Evolutionary conservation across 805 yeast species (phyloP).

Genomic region (Clavispora fructus): DNA sequence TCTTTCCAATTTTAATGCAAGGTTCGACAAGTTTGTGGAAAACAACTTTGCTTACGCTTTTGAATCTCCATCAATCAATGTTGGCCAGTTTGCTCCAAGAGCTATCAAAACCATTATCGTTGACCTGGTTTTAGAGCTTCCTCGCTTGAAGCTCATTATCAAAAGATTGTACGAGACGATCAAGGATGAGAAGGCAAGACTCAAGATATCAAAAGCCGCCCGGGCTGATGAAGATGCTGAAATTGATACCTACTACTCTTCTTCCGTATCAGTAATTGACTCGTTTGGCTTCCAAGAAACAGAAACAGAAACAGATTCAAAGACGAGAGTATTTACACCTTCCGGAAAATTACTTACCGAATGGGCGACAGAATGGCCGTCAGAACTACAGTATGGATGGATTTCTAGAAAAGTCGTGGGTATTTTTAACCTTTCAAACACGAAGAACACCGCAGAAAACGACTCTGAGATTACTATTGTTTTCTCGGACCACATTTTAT

Average conservation of each 20-base stretch:
- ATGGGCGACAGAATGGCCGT: slow-evolving; percentile 82
- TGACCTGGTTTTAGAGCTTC: slow-evolving; percentile 61
- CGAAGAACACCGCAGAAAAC: slow-evolving; percentile 11
- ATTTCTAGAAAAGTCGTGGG: slow-evolving; percentile 78
- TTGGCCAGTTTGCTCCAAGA: slow-evolving; percentile 21
- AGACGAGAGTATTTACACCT: slow-evolving; percentile 69
- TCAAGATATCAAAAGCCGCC: background rate
- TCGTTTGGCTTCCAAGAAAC: slow-evolving; percentile 68
- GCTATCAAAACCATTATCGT: slow-evolving; percentile 47
- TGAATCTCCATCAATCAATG: slow-evolving; percentile 25
- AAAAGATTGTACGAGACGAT: slow-evolving; percentile 52
- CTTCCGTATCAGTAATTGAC: slow-evolving; percentile 63
- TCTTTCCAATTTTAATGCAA: slow-evolving; percentile 57
- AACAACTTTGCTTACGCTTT: slow-evolving; percentile 26
- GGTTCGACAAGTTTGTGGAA: slow-evolving; percentile 38
- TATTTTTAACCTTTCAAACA: slow-evolving; percentile 42
- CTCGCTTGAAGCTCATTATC: slow-evolving; percentile 64
- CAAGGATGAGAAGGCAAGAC: slow-evolving; percentile 33
- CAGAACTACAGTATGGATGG: slow-evolving; percentile 85
- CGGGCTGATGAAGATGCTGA: slow-evolving; percentile 13
- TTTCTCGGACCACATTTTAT: slow-evolving; percentile 74
- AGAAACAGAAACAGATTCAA: slow-evolving; percentile 12
- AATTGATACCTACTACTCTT: slow-evolving; percentile 41
- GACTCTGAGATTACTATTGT: slow-evolving; percentile 56
- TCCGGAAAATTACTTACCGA: slow-evolving; percentile 86